A percentile compares a stretch with the other conserved stretches of the same genome.
phyloP scores from a whole-genome alignment of 257 asterid species.

The Solanum lycopersicoides region DNA sequence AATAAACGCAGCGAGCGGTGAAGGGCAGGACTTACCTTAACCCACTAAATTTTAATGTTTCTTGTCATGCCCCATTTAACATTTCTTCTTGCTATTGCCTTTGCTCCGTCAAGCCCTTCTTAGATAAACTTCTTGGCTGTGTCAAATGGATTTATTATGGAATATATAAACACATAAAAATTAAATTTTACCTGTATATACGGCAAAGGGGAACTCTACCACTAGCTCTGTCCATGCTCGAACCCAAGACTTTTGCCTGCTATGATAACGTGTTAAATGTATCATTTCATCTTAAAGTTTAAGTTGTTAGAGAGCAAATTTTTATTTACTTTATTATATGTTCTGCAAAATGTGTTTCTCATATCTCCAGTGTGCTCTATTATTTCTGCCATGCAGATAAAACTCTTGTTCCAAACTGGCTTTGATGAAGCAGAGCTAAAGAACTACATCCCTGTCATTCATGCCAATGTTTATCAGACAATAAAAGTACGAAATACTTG shows the following conservation, averaged over 20 bases:
- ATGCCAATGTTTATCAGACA: constrained; percentile 99
- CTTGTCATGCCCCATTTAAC: not conserved
- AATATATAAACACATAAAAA: not conserved
- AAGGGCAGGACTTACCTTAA: not conserved
- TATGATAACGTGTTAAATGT: not conserved
- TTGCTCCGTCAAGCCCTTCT: not conserved
- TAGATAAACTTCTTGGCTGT: not conserved
- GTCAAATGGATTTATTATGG: not conserved
- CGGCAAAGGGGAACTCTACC: not conserved
- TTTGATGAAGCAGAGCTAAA: constrained; percentile 90
- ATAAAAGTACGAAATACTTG: constrained; percentile 88
- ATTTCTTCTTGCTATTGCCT: not conserved
- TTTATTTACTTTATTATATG: not conserved
- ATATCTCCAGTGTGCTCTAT: constrained; percentile 2
- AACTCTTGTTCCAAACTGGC: constrained; percentile 92
- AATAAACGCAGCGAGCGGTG: not conserved
- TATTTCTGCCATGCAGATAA: constrained; percentile 58
- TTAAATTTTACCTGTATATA: not conserved
- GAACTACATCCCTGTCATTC: constrained; percentile 87
- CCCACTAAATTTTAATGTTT: not conserved
- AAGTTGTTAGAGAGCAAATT: not conserved
- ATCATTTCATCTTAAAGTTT: not conserved
- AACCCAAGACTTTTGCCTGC: not conserved
- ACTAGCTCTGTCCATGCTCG: not conserved
- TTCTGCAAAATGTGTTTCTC: not conserved